A percentile compares a stretch with the other conserved stretches of the same genome.
phyloP scores from a whole-genome alignment of 176 grass and related monocot genomes.

The Carex kokanica region DNA sequence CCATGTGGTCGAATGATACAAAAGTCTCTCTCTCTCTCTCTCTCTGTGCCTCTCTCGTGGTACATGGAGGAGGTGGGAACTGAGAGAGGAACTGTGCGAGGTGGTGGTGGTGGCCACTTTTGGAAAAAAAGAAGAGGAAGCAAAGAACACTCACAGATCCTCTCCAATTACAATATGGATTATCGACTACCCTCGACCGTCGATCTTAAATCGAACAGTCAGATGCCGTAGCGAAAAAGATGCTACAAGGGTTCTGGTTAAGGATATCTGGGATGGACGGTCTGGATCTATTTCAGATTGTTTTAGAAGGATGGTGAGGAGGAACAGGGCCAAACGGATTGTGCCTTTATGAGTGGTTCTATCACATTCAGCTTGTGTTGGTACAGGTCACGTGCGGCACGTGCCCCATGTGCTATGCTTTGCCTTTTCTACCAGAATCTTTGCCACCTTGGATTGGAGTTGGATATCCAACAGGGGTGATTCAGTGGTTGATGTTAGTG shows the following conservation, averaged over 20 bases:
- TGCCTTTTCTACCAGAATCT: background rate
- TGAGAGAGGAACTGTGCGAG: background rate
- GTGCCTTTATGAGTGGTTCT: background rate
- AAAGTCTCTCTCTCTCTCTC: background rate
- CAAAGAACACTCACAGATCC: accelerated
- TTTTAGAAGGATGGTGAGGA: background rate
- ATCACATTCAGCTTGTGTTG: background rate
- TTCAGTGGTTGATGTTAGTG: background rate
- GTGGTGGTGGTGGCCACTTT: background rate
- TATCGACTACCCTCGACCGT: background rate
- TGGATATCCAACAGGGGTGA: background rate
- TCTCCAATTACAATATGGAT: background rate
- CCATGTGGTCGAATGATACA: conserved; percentile 21
- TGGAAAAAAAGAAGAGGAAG: conserved; percentile 5
- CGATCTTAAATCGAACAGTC: background rate
- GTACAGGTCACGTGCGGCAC: background rate
- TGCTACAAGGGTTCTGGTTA: no score
- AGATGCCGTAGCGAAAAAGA: no score
- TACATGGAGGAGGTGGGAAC: background rate
- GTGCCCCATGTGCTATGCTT: background rate
- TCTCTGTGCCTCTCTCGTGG: background rate
- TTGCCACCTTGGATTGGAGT: background rate
- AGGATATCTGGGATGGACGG: no score
- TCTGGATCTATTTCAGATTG: background rate
- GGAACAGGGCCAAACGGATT: conserved; percentile 23